Evolutionary conservation across 805 yeast species (phyloP), one percentile per base, ranked within the genome.

Genomic region (Ogataea methanolica): DNA sequence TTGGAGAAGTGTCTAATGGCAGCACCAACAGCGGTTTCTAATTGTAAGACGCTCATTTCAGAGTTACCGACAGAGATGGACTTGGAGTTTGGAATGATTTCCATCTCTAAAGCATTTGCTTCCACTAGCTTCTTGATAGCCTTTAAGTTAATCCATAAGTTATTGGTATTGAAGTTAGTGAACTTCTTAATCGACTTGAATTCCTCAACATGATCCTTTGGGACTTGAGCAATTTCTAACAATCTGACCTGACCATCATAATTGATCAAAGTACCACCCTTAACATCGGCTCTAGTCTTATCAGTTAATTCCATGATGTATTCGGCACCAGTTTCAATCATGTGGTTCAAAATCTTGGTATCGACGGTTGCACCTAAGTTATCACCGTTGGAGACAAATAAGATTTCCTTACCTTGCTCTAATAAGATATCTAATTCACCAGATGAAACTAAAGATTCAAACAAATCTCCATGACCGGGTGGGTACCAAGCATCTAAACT

Each of bases 401-500:
- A 74, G 52, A 88, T 76, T 73, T 94, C 99, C 75, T 94, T 89
- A 58, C 99, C 99, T 65, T 88, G 92, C 45, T 84, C 88, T 54
- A 94, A 75, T 55, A 94, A 78, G 52, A 85, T 82, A 65, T 94
- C 98, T 56, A 94, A 78, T 65, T 92, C 94, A 51, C 99, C 99
- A 12, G 96, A 84, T 48, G 88, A 81, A 50, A 86, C 83, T 63
- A 94, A 75, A 21, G 94, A 75, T 73, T 94, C 99, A 58, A 91
- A 94, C 68, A 94, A 74, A 72, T 94, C 99, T 72, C 99, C 99
- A 70, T 94, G 99, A 45, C 99, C 99, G n/a, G 99, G 99, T 43
- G 99, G 99, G 67, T 94, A 94, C 99, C 99, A 94, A 48, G 87
- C 76, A 61, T 88, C 92, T 58, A 87, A 76, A 39, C 76, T 75